phyloP scores from a whole-genome alignment of 495 filamentous ascomycete species.

The Penicillium verhagenii region DNA sequence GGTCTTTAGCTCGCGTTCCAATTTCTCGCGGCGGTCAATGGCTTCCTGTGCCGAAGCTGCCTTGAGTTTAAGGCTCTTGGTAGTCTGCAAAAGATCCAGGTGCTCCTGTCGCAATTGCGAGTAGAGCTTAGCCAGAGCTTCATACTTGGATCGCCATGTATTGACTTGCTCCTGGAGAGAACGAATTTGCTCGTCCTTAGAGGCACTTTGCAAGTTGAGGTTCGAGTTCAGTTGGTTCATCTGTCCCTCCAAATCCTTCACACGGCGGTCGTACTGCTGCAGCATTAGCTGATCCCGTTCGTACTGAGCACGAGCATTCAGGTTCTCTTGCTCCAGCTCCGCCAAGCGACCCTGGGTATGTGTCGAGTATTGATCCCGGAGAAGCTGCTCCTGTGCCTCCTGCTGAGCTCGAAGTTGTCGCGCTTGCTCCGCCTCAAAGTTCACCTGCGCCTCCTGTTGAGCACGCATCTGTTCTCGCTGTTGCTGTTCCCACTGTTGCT shows the following conservation, averaged over 20 bases:
- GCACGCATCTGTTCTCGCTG: constrained; percentile 80
- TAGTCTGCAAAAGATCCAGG: constrained; percentile 89
- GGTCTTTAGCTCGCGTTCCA: constrained; percentile 95
- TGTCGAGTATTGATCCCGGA: constrained; percentile 81
- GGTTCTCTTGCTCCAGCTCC: constrained; percentile 90
- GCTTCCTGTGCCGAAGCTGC: constrained; percentile 96
- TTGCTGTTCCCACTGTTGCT: constrained; percentile 72
- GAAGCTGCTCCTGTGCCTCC: constrained; percentile 87
- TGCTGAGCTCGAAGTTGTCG: constrained; percentile 86
- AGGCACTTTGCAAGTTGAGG: constrained; percentile 77
- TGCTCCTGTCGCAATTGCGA: constrained; percentile 95
- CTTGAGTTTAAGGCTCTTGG: constrained; percentile 93
- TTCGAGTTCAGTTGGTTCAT: constrained; percentile 77
- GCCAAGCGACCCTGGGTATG: constrained; percentile 92
- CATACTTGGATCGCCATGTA: constrained; percentile 96
- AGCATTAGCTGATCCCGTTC: constrained; percentile 96
- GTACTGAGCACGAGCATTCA: constrained; percentile 92
- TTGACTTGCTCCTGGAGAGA: constrained; percentile 93
- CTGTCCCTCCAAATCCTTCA: constrained; percentile 90
- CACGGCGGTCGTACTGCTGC: constrained; percentile 90
- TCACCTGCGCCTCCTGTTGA: constrained; percentile 77
- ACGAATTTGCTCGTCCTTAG: constrained; percentile 91
- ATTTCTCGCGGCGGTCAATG: constrained; percentile 89
- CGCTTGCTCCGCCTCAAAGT: constrained; percentile 96
- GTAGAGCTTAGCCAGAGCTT: constrained; percentile 93